phyloP scores from a whole-genome alignment of 352 stramenopile species.

The Elongisporangium anandrum region DNA sequence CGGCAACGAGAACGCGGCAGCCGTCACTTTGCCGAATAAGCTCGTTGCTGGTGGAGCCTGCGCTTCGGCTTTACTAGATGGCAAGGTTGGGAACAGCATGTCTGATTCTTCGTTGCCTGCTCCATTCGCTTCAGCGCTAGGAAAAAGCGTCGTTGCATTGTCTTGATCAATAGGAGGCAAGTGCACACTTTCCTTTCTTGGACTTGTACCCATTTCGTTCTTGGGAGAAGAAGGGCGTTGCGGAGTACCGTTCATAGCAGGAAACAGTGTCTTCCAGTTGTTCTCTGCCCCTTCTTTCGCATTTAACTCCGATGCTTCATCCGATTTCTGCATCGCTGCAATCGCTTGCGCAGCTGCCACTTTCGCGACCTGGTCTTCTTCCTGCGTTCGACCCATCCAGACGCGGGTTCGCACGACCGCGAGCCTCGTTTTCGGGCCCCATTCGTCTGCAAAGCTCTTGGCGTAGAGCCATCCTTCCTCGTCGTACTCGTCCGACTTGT shows the following conservation, averaged over 20 bases:
- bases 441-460: slow-evolving; percentile 53
- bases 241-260: slow-evolving; percentile 4
- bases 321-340: not conserved
- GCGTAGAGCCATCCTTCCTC: slow-evolving; percentile 84
- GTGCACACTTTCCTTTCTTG: too few relatives aligned
- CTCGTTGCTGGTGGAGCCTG: slow-evolving; percentile 6
- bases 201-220: slow-evolving; percentile 1
- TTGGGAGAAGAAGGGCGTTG: slow-evolving; percentile 1
- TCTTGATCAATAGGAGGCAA: too few relatives aligned
- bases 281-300: not conserved
- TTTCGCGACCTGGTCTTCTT: slow-evolving; percentile 10
- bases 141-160: too few relatives aligned
- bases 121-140: not conserved
- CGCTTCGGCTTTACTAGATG: too few relatives aligned
- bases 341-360: too few relatives aligned
- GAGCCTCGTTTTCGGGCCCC: slow-evolving; percentile 52
- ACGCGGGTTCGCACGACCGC: slow-evolving; percentile 78
- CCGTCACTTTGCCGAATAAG: slow-evolving; percentile 65
- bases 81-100: too few relatives aligned
- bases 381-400: slow-evolving; percentile 50
- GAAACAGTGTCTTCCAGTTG: slow-evolving; percentile 39
- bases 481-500: slow-evolving; percentile 83
- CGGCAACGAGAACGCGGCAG: slow-evolving; percentile 51
- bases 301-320: not conserved
- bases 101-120: slow-evolving; percentile 8